Evolutionary conservation across 352 stramenopile genomes (phyloP), one percentile per base, ranked within the genome.

Genomic region (Globisporangium parvum): DNA sequence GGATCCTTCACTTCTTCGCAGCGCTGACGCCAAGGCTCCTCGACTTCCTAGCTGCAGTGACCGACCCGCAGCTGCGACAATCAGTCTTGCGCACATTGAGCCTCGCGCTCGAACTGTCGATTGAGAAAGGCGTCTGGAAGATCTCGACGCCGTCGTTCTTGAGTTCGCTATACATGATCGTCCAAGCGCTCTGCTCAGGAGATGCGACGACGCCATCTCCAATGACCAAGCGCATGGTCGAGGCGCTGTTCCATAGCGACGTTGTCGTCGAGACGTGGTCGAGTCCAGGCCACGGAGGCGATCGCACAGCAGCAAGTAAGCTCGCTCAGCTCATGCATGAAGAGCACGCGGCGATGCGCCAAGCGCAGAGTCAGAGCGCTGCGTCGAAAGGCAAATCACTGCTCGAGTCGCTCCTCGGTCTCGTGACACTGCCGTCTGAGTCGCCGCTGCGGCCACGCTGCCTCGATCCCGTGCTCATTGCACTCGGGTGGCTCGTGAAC

Each of bases 91-190:
- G 41, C 15, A 49, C 39, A 39, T 24, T 64, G 2, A 55, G 51
- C 31, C 51, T 64, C 6, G 45, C 51, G 17, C 28, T 64, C 17
- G 57, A 59, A 33, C 33, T 57, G 14, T 39, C 51, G 6, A 39
- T 64, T 11, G 57, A 64, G 14, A 58, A 59, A 23, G 18, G 45
- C 12, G 45, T 64, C 39, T 64, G 45, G 51, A 64, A 59, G 18
- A 53, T 59, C 45, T 58, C 57, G 4, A 12, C 47, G 18, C 39
- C 47, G 9, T 18, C 45, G 28, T 64, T 64, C 26, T 21, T 64
- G 44, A 20, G 21, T 8, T 53, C 57, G 39, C 9, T 64, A 24
- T 64, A 64, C 21, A 11, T 18, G 8, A 46, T 64, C 17, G 21
- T 64, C 5, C 45, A 28, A 59, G 51, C 45, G 0, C 48, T 59